Conservation (phyloP, 2,329 filamentous ascomycete genomes). For the Ascochyta pisi region DNA sequence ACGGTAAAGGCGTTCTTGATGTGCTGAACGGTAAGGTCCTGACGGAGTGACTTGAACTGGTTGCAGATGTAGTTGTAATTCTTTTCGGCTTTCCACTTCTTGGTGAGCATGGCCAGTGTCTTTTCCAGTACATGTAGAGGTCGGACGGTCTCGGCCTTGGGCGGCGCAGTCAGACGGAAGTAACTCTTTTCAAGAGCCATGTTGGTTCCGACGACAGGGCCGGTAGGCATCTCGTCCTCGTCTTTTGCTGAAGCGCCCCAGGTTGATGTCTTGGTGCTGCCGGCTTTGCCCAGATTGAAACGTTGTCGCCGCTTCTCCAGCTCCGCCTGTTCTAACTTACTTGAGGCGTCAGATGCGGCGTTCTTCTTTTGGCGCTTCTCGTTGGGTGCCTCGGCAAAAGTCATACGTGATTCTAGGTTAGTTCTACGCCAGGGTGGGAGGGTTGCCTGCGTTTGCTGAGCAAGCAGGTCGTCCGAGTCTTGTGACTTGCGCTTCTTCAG, state of each 20-base stretch:
- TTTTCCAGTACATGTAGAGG: slow-evolving; percentile 80
- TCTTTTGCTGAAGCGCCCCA: slow-evolving; percentile 57
- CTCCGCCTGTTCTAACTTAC: slow-evolving; percentile 89
- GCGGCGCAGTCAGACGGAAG: slow-evolving; percentile 88
- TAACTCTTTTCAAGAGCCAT: slow-evolving; percentile 90
- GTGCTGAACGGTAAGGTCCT: slow-evolving; percentile 97
- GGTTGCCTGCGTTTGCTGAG: slow-evolving; percentile 59
- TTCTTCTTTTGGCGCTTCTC: slow-evolving; percentile 58
- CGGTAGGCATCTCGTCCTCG: slow-evolving; percentile 57
- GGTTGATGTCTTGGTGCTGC: slow-evolving; percentile 62
- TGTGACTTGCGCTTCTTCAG: slow-evolving; percentile 84
- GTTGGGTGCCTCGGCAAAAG: slow-evolving; percentile 59
- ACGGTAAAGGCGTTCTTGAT: slow-evolving; percentile 98
- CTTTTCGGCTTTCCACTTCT: slow-evolving; percentile 90
- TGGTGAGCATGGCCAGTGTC: slow-evolving; percentile 86
- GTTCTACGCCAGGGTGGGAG: slow-evolving; percentile 76
- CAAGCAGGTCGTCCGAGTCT: slow-evolving; percentile 59
- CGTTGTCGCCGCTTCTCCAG: slow-evolving; percentile 89
- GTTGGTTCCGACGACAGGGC: slow-evolving; percentile 85
- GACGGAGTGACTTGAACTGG: slow-evolving; percentile 97
- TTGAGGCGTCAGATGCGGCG: slow-evolving; percentile 63
- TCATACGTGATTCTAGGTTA: slow-evolving; percentile 77
- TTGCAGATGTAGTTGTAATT: slow-evolving; percentile 99
- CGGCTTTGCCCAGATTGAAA: slow-evolving; percentile 67
- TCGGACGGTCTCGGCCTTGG: slow-evolving; percentile 86